Percentiles rank a stretch among this genome's conserved stretches.
Conservation (phyloP, 148 eudicot genomes). For the Vaccinium myrtillus region DNA sequence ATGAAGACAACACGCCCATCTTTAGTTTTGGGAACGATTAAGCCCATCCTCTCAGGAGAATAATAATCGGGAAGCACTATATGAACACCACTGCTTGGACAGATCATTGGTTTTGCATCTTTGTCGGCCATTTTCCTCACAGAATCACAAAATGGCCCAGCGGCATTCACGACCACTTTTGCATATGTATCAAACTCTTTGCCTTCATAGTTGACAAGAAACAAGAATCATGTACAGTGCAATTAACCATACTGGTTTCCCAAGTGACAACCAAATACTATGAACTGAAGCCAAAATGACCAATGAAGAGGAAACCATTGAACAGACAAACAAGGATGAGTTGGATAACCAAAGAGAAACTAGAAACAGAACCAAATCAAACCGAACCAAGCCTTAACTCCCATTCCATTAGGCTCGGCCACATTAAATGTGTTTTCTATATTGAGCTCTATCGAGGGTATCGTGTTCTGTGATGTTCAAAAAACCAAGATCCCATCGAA, state of each 20-base stretch:
- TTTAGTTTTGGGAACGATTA: conserved; percentile 96
- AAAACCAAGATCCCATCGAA: no score
- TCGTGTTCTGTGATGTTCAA: not conserved
- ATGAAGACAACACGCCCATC: conserved; percentile 98
- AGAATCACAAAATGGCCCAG: conserved; percentile 97
- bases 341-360: not conserved
- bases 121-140: conserved; percentile 76
- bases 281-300: not conserved
- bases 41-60: conserved; percentile 98
- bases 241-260: not conserved
- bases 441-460: not conserved
- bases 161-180: conserved; percentile 90
- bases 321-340: not conserved
- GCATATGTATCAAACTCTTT: conserved; percentile 89
- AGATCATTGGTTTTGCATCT: conserved; percentile 71
- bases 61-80: conserved; percentile 92
- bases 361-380: not conserved
- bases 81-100: conserved; percentile 97
- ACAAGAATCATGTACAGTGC: conserved; percentile 8
- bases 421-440: not conserved
- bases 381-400: not conserved
- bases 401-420: not conserved
- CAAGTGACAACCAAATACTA: not conserved
- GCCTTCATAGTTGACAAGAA: conserved; percentile 47
- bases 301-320: not conserved